These are phyloP conservation scores for Leptographium lundbergii DNA, from an alignment of 2,329 filamentous ascomycete genomes.

Conservation along the genomic window DNA sequence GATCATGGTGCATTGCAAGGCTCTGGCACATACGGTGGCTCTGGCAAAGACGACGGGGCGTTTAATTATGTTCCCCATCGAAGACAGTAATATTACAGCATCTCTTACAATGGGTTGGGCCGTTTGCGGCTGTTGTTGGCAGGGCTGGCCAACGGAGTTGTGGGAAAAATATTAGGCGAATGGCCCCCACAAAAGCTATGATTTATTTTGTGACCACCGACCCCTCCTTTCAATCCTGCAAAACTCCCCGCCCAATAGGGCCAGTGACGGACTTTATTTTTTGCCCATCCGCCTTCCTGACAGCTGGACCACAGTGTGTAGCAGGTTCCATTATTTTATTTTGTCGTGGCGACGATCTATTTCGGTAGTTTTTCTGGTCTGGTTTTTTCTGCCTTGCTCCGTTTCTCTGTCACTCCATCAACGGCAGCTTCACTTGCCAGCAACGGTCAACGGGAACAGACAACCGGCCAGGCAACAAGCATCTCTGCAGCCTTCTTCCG, in stretches of 20 bases:
- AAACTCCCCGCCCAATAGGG: not conserved
- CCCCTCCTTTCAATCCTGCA: constrained; percentile 2
- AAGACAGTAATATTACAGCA: not conserved
- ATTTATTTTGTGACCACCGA: not conserved
- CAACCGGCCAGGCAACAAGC: not conserved
- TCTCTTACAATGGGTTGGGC: not conserved
- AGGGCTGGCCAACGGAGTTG: not conserved
- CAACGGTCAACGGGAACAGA: not conserved
- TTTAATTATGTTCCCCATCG: not conserved
- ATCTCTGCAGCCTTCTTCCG: not conserved
- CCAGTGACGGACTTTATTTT: constrained; percentile 7
- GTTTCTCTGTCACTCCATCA: not conserved
- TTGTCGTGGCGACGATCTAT: not conserved
- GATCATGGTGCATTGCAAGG: not conserved
- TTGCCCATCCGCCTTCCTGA: constrained; percentile 4
- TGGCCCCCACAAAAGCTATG: not conserved
- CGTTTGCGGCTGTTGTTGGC: not conserved
- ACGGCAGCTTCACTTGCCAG: not conserved
- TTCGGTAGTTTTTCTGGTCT: not conserved
- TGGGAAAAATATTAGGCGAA: not conserved
- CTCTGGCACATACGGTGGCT: not conserved
- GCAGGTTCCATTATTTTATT: not conserved
- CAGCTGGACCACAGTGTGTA: not conserved
- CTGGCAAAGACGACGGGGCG: not conserved
- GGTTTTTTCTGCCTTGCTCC: not conserved